These are phyloP conservation scores for Candida fluviatilis DNA, from an alignment of 805 yeast genomes.

Conservation along the genomic window DNA sequence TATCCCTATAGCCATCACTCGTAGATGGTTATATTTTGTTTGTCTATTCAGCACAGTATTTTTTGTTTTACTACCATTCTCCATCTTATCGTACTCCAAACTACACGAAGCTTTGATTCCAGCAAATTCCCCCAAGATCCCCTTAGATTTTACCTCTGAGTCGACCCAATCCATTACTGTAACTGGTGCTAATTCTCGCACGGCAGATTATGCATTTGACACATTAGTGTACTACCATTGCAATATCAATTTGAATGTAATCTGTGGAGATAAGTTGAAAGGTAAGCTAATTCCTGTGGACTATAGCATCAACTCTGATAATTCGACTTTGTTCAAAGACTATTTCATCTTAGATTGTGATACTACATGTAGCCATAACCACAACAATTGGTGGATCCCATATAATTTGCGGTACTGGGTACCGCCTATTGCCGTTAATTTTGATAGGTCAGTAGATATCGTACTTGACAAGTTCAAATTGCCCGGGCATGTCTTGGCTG, in stretches of 20 bases:
- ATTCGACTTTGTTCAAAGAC: slow-evolving; percentile 5
- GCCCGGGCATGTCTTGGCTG: background rate
- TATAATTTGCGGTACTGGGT: slow-evolving; percentile 34
- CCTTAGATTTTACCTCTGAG: slow-evolving; percentile 6
- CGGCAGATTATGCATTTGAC: slow-evolving; percentile 7
- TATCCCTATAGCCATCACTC: slow-evolving; percentile 17
- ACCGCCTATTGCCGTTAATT: slow-evolving; percentile 28
- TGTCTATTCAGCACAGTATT: slow-evolving; percentile 18
- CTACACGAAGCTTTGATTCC: slow-evolving; percentile 36
- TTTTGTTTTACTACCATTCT: slow-evolving; percentile 29
- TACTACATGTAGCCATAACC: slow-evolving; percentile 22
- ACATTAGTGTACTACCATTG: slow-evolving; percentile 3
- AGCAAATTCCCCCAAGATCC: slow-evolving; percentile 8
- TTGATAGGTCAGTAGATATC: slow-evolving; percentile 3
- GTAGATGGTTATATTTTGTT: slow-evolving; percentile 21
- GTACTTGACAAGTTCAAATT: slow-evolving; percentile 1
- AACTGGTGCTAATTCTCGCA: slow-evolving; percentile 1
- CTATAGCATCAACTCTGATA: slow-evolving; percentile 1
- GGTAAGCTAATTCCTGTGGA: slow-evolving; percentile 1
- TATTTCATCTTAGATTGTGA: slow-evolving; percentile 26
- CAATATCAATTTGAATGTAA: slow-evolving; percentile 4
- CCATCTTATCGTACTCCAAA: slow-evolving; percentile 30
- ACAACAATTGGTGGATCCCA: slow-evolving; percentile 31
- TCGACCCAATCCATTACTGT: slow-evolving; percentile 2
- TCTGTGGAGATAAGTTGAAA: slow-evolving; percentile 6